A percentile compares a stretch with the other conserved stretches of the same genome.
These are phyloP conservation scores for Calcarisporium arbuscula DNA, from an alignment of 2,329 filamentous ascomycete genomes.

Conservation along the genomic window DNA sequence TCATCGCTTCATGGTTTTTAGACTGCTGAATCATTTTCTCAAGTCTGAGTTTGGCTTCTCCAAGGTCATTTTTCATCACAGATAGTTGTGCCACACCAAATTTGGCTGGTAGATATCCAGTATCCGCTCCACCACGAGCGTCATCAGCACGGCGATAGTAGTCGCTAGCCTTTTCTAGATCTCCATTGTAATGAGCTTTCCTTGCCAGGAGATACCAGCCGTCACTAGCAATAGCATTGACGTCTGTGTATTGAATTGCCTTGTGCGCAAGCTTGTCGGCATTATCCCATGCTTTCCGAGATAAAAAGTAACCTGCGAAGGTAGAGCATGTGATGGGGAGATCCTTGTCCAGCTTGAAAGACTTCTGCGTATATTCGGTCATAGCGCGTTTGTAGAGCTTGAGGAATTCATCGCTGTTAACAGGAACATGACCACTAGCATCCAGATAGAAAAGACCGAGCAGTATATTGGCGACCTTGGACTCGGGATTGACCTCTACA, in stretches of 20 bases:
- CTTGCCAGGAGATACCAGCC: slow-evolving; percentile 93
- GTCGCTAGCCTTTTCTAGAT: slow-evolving; percentile 69
- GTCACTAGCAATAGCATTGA: slow-evolving; percentile 93
- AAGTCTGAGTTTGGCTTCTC: slow-evolving; percentile 85
- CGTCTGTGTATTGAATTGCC: slow-evolving; percentile 91
- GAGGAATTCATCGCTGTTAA: slow-evolving; percentile 79
- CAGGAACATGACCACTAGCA: slow-evolving; percentile 73
- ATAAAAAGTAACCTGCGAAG: slow-evolving; percentile 85
- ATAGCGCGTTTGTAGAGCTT: slow-evolving; percentile 87
- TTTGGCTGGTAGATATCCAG: slow-evolving; percentile 87
- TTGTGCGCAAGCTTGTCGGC: slow-evolving; percentile 85
- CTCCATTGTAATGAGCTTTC: slow-evolving; percentile 80
- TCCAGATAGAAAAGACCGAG: slow-evolving; percentile 88
- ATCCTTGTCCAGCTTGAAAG: slow-evolving; percentile 89
- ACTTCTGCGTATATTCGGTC: slow-evolving; percentile 87
- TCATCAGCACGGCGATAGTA: slow-evolving; percentile 89
- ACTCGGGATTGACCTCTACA: slow-evolving; percentile 72
- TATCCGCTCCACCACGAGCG: slow-evolving; percentile 84
- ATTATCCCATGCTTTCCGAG: slow-evolving; percentile 71
- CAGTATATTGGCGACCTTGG: slow-evolving; percentile 84
- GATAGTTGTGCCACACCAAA: slow-evolving; percentile 89
- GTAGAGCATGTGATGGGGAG: slow-evolving; percentile 84
- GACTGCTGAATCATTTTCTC: slow-evolving; percentile 91
- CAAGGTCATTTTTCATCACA: slow-evolving; percentile 75
- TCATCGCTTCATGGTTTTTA: slow-evolving; percentile 82